A percentile compares a stretch with the other conserved stretches of the same genome.
Evolutionary conservation across 1,284 basidiomycete species (phyloP).

Genomic region (Athelia psychrophila): DNA sequence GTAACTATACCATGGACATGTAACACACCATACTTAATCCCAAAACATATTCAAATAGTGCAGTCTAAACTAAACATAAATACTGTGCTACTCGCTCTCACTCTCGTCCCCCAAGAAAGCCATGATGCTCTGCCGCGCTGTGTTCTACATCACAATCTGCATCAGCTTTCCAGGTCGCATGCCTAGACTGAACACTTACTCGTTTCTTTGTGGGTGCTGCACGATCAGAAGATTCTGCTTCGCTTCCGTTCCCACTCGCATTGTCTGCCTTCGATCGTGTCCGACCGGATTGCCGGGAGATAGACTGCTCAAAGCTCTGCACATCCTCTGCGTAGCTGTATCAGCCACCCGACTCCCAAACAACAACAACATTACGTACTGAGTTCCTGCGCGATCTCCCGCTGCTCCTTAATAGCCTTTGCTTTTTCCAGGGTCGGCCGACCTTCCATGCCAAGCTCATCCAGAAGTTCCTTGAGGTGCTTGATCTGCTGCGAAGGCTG

Average conservation of each 20-base stretch:
- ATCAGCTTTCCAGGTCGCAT: not conserved
- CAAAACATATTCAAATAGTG: too few relatives aligned
- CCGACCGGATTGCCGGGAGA: conserved; percentile 18
- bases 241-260: conserved; percentile 19
- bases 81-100: conserved; percentile 32
- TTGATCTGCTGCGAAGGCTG: conserved; percentile 63
- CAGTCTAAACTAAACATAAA: too few relatives aligned
- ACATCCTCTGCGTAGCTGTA: conserved; percentile 54
- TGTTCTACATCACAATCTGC: not conserved
- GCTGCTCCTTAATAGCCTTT: conserved; percentile 61
- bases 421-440: conserved; percentile 80
- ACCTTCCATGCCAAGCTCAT: conserved; percentile 77
- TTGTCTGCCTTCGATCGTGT: conserved; percentile 16
- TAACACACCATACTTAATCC: too few relatives aligned
- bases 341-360: conserved; percentile 5
- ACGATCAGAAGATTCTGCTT: conserved; percentile 20
- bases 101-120: conserved; percentile 70
- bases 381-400: conserved; percentile 78
- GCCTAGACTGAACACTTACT: conserved; percentile 22
- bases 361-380: conserved; percentile 42
- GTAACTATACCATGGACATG: too few relatives aligned
- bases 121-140: conserved; percentile 59
- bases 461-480: conserved; percentile 61
- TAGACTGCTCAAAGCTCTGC: conserved; percentile 49
- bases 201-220: conserved; percentile 34